Percentiles rank a stretch among this genome's conserved stretches.
phyloP scores from a whole-genome alignment of 495 filamentous ascomycete genomes.

The Neurospora sp. region DNA sequence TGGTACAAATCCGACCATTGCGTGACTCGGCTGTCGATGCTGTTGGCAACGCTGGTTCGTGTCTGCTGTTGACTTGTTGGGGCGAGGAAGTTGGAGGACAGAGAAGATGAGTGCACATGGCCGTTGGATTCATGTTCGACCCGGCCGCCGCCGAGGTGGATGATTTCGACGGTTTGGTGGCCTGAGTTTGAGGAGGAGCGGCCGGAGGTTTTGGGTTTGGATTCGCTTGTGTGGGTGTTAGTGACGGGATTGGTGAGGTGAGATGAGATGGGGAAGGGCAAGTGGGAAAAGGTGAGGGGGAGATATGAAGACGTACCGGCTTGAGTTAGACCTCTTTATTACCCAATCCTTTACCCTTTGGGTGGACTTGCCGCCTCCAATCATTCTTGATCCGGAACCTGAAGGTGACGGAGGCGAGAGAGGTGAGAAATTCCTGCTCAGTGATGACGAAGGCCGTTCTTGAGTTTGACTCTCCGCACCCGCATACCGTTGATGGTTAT shows the following conservation, averaged over 20 bases:
- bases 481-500: neutral
- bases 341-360: slow-evolving; percentile 18
- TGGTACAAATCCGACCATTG: slow-evolving; percentile 26
- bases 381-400: neutral
- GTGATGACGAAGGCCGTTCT: neutral
- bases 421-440: neutral
- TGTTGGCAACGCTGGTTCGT: slow-evolving; percentile 4
- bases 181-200: slow-evolving; percentile 2
- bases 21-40: slow-evolving; percentile 19
- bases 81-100: slow-evolving; percentile 1
- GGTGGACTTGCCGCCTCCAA: slow-evolving; percentile 9
- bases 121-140: slow-evolving; percentile 3
- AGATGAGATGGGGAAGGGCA: too few species aligned
- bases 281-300: neutral
- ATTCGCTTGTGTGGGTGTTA: neutral
- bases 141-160: slow-evolving; percentile 25
- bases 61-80: neutral
- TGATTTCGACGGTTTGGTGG: slow-evolving; percentile 13
- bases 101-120: neutral
- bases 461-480: neutral
- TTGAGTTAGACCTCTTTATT: slow-evolving; percentile 20
- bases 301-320: slow-evolving; percentile 6
- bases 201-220: neutral
- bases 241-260: neutral
- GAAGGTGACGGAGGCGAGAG: neutral